Conservation (phyloP, 495 filamentous ascomycete species). For the Penicillium alfredii region DNA sequence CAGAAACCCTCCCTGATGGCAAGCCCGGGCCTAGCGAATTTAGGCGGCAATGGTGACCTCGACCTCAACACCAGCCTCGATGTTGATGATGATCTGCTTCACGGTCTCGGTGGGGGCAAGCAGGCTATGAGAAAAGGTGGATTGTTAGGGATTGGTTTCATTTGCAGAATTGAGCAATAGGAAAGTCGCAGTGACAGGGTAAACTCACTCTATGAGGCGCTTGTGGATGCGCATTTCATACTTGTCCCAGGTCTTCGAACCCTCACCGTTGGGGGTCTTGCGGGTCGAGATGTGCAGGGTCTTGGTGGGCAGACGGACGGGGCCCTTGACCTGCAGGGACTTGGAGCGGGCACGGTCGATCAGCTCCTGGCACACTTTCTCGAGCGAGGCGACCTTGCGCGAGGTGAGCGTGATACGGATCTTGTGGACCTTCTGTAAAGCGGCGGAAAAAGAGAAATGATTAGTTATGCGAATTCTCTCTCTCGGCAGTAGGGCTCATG, state of each 20-base stretch:
- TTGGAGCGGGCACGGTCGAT: constrained; percentile 98
- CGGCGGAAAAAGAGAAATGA: constrained; percentile 1
- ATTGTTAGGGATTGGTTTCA: constrained; percentile 7
- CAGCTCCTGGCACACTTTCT: constrained; percentile 97
- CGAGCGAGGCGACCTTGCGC: constrained; percentile 85
- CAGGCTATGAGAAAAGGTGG: constrained; percentile 54
- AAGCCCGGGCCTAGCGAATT: constrained; percentile 27
- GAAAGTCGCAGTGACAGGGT: too few species aligned
- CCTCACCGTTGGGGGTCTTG: constrained; percentile 98
- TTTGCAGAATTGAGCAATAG: background rate
- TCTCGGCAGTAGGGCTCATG: too few species aligned
- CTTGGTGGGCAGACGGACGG: constrained; percentile 98
- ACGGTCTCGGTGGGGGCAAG: constrained; percentile 98
- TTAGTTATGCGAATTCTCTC: too few species aligned
- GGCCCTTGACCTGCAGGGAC: constrained; percentile 97
- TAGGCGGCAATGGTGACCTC: constrained; percentile 99
- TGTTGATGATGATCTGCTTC: constrained; percentile 99
- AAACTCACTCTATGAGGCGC: constrained; percentile 83
- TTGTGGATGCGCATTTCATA: constrained; percentile 99
- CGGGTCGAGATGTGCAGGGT: constrained; percentile 90
- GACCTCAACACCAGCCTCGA: constrained; percentile 99
- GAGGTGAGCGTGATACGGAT: constrained; percentile 97
- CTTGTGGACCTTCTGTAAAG: constrained; percentile 81
- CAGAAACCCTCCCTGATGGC: constrained; percentile 19
- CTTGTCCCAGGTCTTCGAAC: constrained; percentile 99